Conservation (phyloP, 495 filamentous ascomycete species). For the Aspergillus haitiensis region DNA sequence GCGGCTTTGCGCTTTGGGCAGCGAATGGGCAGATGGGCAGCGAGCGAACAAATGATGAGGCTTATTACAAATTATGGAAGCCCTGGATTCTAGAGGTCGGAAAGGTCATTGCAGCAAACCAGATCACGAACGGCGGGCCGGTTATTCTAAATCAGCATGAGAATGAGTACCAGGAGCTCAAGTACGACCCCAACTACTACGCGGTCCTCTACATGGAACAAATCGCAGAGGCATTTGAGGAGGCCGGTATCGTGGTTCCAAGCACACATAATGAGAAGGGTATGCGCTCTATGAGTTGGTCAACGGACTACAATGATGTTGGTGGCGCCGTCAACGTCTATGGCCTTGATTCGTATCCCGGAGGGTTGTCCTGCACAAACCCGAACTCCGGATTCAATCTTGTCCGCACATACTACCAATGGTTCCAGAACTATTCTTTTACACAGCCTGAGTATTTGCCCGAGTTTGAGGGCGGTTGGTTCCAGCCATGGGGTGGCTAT, state of each 20-base stretch:
- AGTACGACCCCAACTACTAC: background rate
- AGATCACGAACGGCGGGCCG: conserved; percentile 53
- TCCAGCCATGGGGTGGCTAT: conserved; percentile 54
- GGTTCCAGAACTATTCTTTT: conserved; percentile 56
- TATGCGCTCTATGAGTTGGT: conserved; percentile 52
- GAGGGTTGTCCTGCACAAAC: conserved; percentile 54
- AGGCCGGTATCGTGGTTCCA: conserved; percentile 53
- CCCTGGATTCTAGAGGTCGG: conserved; percentile 29
- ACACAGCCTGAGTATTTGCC: conserved; percentile 53
- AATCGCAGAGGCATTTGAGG: conserved; percentile 47
- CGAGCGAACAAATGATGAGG: conserved; percentile 41
- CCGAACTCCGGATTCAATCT: conserved; percentile 50
- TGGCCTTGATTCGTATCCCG: conserved; percentile 56
- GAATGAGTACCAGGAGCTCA: conserved; percentile 42
- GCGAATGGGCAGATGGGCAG: conserved; percentile 52
- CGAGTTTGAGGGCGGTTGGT: conserved; percentile 57
- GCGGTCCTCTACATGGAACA: conserved; percentile 32
- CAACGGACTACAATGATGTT: conserved; percentile 54
- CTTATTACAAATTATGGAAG: conserved; percentile 37
- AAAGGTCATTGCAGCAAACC: conserved; percentile 48
- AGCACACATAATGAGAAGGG: conserved; percentile 56
- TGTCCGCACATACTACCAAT: conserved; percentile 55
- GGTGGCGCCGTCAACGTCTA: conserved; percentile 58
- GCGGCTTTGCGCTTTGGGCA: conserved; percentile 53
- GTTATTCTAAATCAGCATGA: conserved; percentile 55